Conservation (phyloP, 345 rosid genomes). For the Salix purpurea region DNA sequence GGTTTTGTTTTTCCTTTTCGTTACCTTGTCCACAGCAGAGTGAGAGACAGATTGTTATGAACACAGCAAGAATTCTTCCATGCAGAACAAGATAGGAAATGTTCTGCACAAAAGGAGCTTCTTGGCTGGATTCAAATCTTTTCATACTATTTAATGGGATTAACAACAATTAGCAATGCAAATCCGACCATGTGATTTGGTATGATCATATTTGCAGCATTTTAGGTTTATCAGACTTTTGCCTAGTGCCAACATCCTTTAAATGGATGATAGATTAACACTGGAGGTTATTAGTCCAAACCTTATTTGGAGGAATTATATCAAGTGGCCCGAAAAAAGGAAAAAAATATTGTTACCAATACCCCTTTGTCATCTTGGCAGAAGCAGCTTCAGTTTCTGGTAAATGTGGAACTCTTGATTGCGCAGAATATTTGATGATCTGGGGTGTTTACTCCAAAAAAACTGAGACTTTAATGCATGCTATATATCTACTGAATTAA, state of each 20-base stretch:
- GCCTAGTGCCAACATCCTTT: neutral
- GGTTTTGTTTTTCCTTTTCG: neutral
- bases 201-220: neutral
- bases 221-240: neutral
- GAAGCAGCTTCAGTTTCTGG: neutral
- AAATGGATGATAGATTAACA: neutral
- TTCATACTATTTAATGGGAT: neutral
- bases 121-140: neutral
- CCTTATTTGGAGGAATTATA: neutral
- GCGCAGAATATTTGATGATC: neutral
- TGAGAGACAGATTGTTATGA: neutral
- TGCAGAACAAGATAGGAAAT: neutral
- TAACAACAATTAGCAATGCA: neutral
- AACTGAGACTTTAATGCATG: neutral
- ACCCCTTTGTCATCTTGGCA: neutral
- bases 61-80: neutral
- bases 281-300: neutral
- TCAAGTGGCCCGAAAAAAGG: neutral
- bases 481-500: neutral
- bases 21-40: neutral
- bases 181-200: neutral
- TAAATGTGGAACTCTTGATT: neutral
- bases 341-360: neutral
- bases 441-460: neutral
- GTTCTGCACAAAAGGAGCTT: neutral